Percentiles rank a stretch among this genome's conserved stretches.
Conservation (phyloP, 2,329 filamentous ascomycete genomes). For the Fusarium cicatricum region DNA sequence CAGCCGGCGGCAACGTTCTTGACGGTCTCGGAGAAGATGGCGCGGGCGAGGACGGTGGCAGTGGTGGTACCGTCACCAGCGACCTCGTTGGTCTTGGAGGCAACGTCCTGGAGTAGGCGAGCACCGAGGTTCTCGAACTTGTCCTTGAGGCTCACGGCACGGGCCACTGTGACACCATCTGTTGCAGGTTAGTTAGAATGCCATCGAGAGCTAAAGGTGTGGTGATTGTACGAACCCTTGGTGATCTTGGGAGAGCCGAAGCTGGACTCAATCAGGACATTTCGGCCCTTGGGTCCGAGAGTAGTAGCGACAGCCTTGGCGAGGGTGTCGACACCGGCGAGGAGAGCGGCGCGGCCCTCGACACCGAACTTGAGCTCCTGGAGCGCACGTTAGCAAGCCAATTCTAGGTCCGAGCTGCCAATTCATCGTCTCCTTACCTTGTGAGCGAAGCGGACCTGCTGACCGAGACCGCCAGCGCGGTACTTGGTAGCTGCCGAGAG, state of each 20-base stretch:
- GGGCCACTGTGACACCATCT: constrained; percentile 91
- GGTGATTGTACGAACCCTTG: constrained; percentile 73
- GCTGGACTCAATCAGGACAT: constrained; percentile 97
- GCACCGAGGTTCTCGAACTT: constrained; percentile 99
- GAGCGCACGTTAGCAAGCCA: constrained; percentile 42
- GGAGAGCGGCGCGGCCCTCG: constrained; percentile 86
- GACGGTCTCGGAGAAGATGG: constrained; percentile 99
- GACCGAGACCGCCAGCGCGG: constrained; percentile 72
- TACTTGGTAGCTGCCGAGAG: constrained; percentile 74
- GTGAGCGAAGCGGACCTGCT: constrained; percentile 96
- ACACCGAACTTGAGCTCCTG: constrained; percentile 99
- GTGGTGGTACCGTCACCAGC: constrained; percentile 99
- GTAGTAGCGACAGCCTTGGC: constrained; percentile 96
- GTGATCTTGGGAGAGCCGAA: constrained; percentile 99
- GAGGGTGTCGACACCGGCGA: constrained; percentile 95
- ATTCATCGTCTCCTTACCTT: constrained; percentile 70
- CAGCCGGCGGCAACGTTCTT: constrained; percentile 99
- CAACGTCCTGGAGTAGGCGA: constrained; percentile 95
- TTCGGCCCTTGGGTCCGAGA: constrained; percentile 96
- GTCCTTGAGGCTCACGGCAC: constrained; percentile 92
- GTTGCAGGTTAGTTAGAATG: constrained; percentile 27
- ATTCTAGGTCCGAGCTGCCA: neutral
- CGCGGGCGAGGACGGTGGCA: constrained; percentile 93
- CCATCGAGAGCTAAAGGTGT: neutral
- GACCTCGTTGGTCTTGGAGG: constrained; percentile 98